Evolutionary conservation across 1,284 basidiomycete genomes (phyloP).

Genomic region (Cryptococcus sp.): DNA sequence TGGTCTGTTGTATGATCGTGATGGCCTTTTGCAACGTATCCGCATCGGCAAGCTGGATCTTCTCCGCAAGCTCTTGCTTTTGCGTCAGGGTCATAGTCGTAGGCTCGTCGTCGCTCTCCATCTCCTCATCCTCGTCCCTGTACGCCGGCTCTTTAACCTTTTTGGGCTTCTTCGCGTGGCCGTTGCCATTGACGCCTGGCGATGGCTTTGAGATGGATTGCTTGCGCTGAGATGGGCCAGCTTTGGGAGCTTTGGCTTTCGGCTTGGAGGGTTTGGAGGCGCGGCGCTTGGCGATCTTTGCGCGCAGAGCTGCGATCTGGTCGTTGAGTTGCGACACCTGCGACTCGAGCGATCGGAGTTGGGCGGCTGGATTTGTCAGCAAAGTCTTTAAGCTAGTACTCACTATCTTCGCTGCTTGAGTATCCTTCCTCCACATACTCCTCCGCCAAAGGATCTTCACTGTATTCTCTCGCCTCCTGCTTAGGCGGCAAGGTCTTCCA

Average conservation of each 20-base stretch:
- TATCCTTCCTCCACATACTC: slow-evolving; percentile 53
- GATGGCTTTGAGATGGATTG: slow-evolving; percentile 41
- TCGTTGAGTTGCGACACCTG: slow-evolving; percentile 19
- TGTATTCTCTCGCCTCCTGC: slow-evolving; percentile 50
- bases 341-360: slow-evolving; percentile 15
- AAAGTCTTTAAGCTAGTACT: slow-evolving; percentile 20
- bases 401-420: slow-evolving; percentile 52
- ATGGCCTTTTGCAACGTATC: slow-evolving; percentile 79
- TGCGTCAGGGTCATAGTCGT: slow-evolving; percentile 74
- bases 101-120: slow-evolving; percentile 32
- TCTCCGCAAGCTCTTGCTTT: slow-evolving; percentile 94
- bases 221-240: slow-evolving; percentile 45
- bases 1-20: slow-evolving; percentile 85
- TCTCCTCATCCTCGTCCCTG: slow-evolving; percentile 54
- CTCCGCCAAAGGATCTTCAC: slow-evolving; percentile 60
- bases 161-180: slow-evolving; percentile 38
- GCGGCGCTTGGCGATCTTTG: slow-evolving; percentile 39
- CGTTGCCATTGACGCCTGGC: slow-evolving; percentile 40
- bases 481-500: slow-evolving; percentile 74
- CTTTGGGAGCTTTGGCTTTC: slow-evolving; percentile 55
- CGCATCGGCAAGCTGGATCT: slow-evolving; percentile 78
- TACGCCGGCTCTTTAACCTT: slow-evolving; percentile 44
- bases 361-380: slow-evolving; percentile 4
- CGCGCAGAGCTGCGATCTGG: slow-evolving; percentile 28
- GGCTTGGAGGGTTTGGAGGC: slow-evolving; percentile 25